These are phyloP conservation scores for Citrullus amarus DNA, from an alignment of 306 rosid genomes.

Conservation along the genomic window DNA sequence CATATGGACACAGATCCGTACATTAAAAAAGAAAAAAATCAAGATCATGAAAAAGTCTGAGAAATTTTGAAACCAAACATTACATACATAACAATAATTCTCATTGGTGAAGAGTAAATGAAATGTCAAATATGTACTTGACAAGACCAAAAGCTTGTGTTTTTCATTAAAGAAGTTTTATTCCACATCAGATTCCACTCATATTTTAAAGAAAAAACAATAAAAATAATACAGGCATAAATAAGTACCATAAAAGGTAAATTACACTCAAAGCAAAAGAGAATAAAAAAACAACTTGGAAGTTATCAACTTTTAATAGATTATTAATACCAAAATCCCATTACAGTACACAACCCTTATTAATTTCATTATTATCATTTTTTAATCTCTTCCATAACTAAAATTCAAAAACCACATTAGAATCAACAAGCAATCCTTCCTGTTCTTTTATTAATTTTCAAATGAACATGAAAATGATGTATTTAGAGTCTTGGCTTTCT, in stretches of 20 bases:
- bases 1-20: too few relatives aligned
- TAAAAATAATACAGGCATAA: background rate
- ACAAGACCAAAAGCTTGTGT: background rate
- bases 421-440: background rate
- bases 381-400: background rate
- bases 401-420: background rate
- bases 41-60: background rate
- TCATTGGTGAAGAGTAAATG: background rate
- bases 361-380: background rate
- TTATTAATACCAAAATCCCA: background rate
- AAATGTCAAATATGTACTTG: background rate
- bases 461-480: background rate
- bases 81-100: background rate
- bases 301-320: background rate
- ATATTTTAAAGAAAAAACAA: background rate
- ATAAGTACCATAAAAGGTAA: background rate
- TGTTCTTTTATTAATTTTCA: background rate
- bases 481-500: too few relatives aligned
- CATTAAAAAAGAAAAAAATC: too few relatives aligned
- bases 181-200: conserved; percentile 6
- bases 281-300: background rate
- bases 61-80: background rate
- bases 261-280: background rate
- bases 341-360: background rate
- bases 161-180: background rate